Percentiles rank a stretch among this genome's conserved stretches.
Evolutionary conservation across 2,329 filamentous ascomycete species (phyloP).

Genomic region (Diaporthe sp.): DNA sequence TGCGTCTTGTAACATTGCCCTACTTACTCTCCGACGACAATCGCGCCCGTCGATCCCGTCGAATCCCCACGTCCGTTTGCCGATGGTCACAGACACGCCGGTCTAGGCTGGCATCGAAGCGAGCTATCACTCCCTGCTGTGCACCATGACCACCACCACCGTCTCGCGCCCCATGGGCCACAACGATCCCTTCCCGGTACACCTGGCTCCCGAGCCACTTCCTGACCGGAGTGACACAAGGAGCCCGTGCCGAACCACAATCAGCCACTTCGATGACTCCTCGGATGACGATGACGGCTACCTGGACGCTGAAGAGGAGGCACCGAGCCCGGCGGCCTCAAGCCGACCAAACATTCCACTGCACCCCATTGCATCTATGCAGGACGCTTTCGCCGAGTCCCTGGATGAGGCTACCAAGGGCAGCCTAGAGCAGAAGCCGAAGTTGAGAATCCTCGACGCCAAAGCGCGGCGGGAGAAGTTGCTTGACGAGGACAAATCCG

Average conservation of each 20-base stretch:
- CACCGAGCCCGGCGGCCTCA: constrained; percentile 28
- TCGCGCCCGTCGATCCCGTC: constrained; percentile 35
- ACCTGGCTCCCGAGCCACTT: constrained; percentile 34
- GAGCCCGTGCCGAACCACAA: constrained; percentile 40
- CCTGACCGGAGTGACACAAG: constrained; percentile 39
- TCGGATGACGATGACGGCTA: constrained; percentile 36
- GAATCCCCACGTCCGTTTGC: constrained; percentile 34
- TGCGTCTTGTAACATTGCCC: constrained; percentile 22
- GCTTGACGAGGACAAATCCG: constrained; percentile 76
- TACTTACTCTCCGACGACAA: constrained; percentile 35
- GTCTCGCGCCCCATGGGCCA: constrained; percentile 38
- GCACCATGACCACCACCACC: constrained; percentile 41
- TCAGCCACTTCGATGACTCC: constrained; percentile 41
- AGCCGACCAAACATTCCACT: constrained; percentile 51
- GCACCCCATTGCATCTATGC: constrained; percentile 83
- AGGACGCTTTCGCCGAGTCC: constrained; percentile 86
- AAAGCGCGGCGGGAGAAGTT: constrained; percentile 75
- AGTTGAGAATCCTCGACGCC: constrained; percentile 68
- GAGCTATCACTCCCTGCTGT: constrained; percentile 41
- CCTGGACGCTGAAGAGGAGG: constrained; percentile 3
- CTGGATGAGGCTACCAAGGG: constrained; percentile 77
- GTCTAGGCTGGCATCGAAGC: constrained; percentile 43
- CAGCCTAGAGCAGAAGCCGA: constrained; percentile 62
- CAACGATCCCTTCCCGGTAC: constrained; percentile 32
- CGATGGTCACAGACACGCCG: constrained; percentile 42